A percentile compares a stretch with the other conserved stretches of the same genome.
Conservation (phyloP, 352 stramenopile genomes). For the Blastocystis sp. region DNA sequence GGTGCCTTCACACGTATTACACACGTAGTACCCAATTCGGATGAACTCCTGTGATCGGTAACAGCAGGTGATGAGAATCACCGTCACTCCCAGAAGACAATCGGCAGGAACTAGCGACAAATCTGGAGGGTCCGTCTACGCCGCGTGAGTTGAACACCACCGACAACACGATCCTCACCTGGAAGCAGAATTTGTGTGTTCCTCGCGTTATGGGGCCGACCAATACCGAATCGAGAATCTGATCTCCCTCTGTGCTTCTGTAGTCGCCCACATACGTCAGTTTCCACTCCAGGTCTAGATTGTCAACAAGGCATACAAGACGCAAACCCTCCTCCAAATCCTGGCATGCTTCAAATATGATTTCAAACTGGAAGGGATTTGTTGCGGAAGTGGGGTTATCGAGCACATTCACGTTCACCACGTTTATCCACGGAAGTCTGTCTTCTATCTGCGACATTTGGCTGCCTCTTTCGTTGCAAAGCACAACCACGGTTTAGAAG, state of each 20-base stretch:
- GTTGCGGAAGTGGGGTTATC: neutral
- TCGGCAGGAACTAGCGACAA: slow-evolving; percentile 85
- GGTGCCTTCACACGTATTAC: slow-evolving; percentile 86
- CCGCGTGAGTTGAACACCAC: neutral
- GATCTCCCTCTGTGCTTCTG: slow-evolving; percentile 90
- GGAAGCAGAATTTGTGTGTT: slow-evolving; percentile 96
- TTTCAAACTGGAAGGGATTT: neutral
- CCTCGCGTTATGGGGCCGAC: slow-evolving; percentile 94
- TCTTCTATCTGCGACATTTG: neutral
- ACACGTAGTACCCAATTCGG: slow-evolving; percentile 95
- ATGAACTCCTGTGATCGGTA: slow-evolving; percentile 96
- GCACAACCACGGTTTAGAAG: neutral
- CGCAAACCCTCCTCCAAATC: neutral
- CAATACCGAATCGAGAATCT: slow-evolving; percentile 94
- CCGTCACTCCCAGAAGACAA: slow-evolving; percentile 94
- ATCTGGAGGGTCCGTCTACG: slow-evolving; percentile 87
- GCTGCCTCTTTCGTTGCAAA: neutral
- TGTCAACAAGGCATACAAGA: neutral
- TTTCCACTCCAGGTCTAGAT: slow-evolving; percentile 95
- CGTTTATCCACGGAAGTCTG: neutral
- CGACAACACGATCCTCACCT: slow-evolving; percentile 71
- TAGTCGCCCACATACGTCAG: slow-evolving; percentile 96
- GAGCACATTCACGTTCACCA: neutral
- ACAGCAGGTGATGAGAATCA: slow-evolving; percentile 94
- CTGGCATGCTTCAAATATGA: neutral